Conservation (phyloP, 2,329 filamentous ascomycete species). For the Pseudogymnoascus sp. region DNA sequence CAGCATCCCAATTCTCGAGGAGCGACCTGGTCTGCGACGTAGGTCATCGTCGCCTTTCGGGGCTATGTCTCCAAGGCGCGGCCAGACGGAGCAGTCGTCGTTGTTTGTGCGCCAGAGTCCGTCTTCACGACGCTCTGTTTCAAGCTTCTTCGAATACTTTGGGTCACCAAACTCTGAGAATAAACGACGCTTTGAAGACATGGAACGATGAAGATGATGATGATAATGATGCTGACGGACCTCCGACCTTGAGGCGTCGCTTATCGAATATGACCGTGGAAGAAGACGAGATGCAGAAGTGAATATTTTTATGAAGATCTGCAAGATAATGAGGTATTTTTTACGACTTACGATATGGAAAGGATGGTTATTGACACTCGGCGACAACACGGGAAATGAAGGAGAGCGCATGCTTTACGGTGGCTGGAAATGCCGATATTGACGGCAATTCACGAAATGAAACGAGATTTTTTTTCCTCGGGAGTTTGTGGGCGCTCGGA, state of each 20-base stretch:
- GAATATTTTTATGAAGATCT: neutral
- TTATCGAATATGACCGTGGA: neutral
- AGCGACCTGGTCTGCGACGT: neutral
- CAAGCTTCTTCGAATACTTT: neutral
- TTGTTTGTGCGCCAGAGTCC: neutral
- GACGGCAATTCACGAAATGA: neutral
- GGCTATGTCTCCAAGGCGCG: rapidly evolving
- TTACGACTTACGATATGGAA: neutral
- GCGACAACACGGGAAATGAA: neutral
- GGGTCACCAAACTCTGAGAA: neutral
- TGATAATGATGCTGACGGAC: neutral
- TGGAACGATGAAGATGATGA: neutral
- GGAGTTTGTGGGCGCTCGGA: neutral
- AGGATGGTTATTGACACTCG: neutral
- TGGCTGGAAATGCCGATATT: neutral
- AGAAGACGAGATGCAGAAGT: neutral
- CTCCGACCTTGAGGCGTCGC: neutral
- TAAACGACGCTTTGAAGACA: neutral
- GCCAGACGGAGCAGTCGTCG: neutral
- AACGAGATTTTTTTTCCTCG: too few species aligned
- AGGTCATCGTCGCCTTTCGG: neutral
- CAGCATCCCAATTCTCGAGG: neutral
- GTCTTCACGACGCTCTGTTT: neutral
- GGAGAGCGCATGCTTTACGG: neutral
- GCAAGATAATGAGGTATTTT: neutral